Evolutionary conservation across 306 rosid genomes (phyloP).

Genomic region (Cicer bijugum): DNA sequence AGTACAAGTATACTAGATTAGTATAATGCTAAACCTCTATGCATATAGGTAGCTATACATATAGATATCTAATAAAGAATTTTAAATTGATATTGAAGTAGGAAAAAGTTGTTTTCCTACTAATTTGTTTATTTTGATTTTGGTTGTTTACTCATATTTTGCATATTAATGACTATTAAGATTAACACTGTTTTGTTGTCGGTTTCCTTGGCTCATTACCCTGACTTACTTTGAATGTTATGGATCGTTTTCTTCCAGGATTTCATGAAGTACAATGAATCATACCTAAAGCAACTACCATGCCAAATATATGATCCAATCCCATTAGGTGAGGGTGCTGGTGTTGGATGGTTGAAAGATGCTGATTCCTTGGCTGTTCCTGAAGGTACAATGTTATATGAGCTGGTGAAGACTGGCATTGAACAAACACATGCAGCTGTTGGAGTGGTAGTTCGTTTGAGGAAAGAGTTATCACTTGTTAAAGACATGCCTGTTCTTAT

Average conservation of each 20-base stretch:
- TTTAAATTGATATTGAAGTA: neutral
- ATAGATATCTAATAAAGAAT: neutral
- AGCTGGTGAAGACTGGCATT: constrained; percentile 83
- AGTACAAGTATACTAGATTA: constrained; percentile 1
- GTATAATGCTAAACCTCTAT: neutral
- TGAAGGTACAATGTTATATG: constrained; percentile 78
- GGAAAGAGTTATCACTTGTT: constrained; percentile 92
- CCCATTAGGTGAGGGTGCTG: constrained; percentile 93
- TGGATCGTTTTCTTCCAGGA: constrained; percentile 65
- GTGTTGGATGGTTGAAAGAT: constrained; percentile 93
- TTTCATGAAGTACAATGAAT: constrained; percentile 81
- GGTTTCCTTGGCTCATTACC: constrained; percentile 15
- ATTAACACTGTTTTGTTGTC: neutral
- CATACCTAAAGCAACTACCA: constrained; percentile 58
- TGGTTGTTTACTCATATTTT: constrained; percentile 20
- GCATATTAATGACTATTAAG: neutral
- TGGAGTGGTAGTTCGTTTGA: constrained; percentile 87
- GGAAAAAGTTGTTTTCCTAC: neutral
- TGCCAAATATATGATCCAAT: constrained; percentile 85
- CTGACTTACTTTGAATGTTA: constrained; percentile 27
- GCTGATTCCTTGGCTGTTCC: constrained; percentile 75
- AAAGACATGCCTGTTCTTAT: constrained; percentile 86
- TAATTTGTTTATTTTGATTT: constrained; percentile 19
- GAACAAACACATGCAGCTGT: constrained; percentile 91
- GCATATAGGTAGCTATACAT: neutral